A percentile compares a stretch with the other conserved stretches of the same genome.
phyloP scores from a whole-genome alignment of 1,284 basidiomycete genomes.

The Trichosporon sp. region DNA sequence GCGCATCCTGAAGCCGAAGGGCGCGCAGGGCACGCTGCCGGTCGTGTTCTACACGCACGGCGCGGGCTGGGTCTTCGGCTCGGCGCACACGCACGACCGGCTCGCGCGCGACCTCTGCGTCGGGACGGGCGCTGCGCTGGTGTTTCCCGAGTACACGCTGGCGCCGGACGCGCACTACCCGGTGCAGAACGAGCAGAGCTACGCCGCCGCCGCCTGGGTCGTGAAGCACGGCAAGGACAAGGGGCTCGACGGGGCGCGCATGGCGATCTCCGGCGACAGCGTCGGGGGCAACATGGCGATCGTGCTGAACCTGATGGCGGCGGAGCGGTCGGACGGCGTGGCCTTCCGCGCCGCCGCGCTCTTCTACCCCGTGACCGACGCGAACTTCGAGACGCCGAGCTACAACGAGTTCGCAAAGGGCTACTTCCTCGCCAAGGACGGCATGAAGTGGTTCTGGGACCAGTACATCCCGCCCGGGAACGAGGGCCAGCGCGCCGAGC shows the following conservation, averaged over 20 bases:
- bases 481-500: slow-evolving; percentile 6
- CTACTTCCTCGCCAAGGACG: slow-evolving; percentile 18
- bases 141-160: slow-evolving; percentile 18
- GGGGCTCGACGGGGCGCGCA: slow-evolving; percentile 10
- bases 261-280: slow-evolving; percentile 16
- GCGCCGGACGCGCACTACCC: slow-evolving; percentile 18
- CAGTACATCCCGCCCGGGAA: slow-evolving; percentile 9
- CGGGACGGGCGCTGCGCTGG: slow-evolving; percentile 13
- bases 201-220: slow-evolving; percentile 17
- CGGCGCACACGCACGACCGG: slow-evolving; percentile 19
- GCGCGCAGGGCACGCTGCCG: slow-evolving; percentile 10
- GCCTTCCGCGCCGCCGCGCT: slow-evolving; percentile 9
- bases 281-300: slow-evolving; percentile 21
- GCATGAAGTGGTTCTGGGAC: slow-evolving; percentile 26
- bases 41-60: slow-evolving; percentile 21
- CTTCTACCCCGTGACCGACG: slow-evolving; percentile 19
- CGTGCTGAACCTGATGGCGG: slow-evolving; percentile 12
- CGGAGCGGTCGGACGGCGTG: slow-evolving; percentile 9
- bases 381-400: slow-evolving; percentile 14
- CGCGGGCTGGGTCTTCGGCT: slow-evolving; percentile 19
- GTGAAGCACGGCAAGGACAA: slow-evolving; percentile 10
- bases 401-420: slow-evolving; percentile 19
- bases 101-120: slow-evolving; percentile 19
- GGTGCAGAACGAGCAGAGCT: slow-evolving; percentile 15
- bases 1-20: slow-evolving; percentile 17